Conservation (phyloP, 2,329 filamentous ascomycete genomes). For the Chaetomiaceae sp. region DNA sequence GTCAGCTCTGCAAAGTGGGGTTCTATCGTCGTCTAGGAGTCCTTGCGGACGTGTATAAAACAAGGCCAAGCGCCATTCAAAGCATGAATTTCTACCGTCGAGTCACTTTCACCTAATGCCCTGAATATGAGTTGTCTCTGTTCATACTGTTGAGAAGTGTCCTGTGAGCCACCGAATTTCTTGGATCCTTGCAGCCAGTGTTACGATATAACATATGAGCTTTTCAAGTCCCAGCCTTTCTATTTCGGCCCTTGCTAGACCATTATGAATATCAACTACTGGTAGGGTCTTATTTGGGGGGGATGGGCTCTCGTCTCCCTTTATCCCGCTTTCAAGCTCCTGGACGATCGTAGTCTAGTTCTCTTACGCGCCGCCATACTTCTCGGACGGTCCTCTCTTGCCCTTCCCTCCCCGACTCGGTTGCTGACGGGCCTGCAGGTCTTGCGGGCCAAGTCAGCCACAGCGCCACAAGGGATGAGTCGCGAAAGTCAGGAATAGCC, state of each 20-base stretch:
- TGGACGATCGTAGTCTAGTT: slow-evolving; percentile 63
- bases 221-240: too few relatives aligned
- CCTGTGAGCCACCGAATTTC: too few relatives aligned
- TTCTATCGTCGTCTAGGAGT: background rate
- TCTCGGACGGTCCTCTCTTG: slow-evolving; percentile 69
- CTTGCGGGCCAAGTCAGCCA: slow-evolving; percentile 34
- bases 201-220: too few relatives aligned
- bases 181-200: too few relatives aligned
- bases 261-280: too few relatives aligned
- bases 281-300: too few relatives aligned
- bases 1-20: background rate
- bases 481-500: background rate
- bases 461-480: background rate
- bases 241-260: too few relatives aligned
- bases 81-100: too few relatives aligned
- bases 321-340: slow-evolving; percentile 40
- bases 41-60: background rate
- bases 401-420: slow-evolving; percentile 59
- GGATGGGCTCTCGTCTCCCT: background rate
- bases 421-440: slow-evolving; percentile 57
- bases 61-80: too few relatives aligned
- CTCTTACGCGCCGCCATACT: slow-evolving; percentile 65
- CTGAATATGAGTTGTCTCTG: too few relatives aligned
- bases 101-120: too few relatives aligned
- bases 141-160: too few relatives aligned